Conservation (phyloP, 441 rosid genomes). For the Omphalea diandra region DNA sequence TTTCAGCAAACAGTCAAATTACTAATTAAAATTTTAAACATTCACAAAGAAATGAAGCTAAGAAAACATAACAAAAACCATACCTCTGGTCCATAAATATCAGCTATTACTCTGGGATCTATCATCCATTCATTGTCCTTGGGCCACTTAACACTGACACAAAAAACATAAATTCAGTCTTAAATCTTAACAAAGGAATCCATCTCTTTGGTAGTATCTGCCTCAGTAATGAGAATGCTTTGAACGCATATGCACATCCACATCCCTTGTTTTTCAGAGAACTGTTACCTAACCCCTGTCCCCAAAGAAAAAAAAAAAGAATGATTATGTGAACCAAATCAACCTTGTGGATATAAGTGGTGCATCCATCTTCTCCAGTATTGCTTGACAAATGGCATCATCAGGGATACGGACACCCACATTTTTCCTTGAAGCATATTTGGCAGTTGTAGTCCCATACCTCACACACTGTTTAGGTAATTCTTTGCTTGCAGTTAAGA, state of each 20-base stretch:
- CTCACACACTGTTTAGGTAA: constrained; percentile 79
- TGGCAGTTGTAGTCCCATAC: constrained; percentile 70
- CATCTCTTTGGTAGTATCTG: neutral
- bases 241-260: neutral
- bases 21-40: neutral
- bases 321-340: constrained; percentile 19
- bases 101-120: constrained; percentile 82
- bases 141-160: constrained; percentile 71
- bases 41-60: neutral
- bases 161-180: constrained; percentile 27
- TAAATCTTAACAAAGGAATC: constrained; percentile 9
- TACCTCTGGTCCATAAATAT: constrained; percentile 91
- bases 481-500: constrained; percentile 93
- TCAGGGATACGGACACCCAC: constrained; percentile 86
- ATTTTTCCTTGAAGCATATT: constrained; percentile 72
- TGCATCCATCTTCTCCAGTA: constrained; percentile 63
- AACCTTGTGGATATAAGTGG: constrained; percentile 96
- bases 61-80: constrained; percentile 9
- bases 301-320: neutral
- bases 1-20: no score
- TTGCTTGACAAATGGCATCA: constrained; percentile 81
- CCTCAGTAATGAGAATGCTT: neutral
- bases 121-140: constrained; percentile 82
- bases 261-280: neutral
- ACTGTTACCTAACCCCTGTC: neutral